Evolutionary conservation across 345 rosid species (phyloP).

Genomic region (Eucalyptus camaldulensis): DNA sequence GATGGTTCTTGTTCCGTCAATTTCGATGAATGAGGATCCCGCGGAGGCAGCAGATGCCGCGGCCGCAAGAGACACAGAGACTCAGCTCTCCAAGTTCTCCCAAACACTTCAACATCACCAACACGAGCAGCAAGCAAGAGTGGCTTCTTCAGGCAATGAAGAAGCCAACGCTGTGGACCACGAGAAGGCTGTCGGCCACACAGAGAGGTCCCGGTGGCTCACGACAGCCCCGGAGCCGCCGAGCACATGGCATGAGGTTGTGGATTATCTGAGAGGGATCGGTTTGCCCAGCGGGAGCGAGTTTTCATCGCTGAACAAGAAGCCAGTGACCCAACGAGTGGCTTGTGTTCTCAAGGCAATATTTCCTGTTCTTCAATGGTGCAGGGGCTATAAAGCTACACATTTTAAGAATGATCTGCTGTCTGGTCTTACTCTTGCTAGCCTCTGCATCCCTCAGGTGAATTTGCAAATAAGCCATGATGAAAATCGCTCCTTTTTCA

Average conservation of each 20-base stretch:
- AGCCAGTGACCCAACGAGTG: slow-evolving; percentile 9
- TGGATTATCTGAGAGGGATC: slow-evolving; percentile 15
- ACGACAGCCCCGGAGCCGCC: slow-evolving; percentile 68
- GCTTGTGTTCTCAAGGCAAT: slow-evolving; percentile 16
- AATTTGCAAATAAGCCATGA: neutral
- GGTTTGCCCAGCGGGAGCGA: slow-evolving; percentile 13
- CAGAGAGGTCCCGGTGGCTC: slow-evolving; percentile 49
- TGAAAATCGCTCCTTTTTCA: neutral
- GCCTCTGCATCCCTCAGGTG: slow-evolving; percentile 98
- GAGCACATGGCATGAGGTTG: slow-evolving; percentile 34
- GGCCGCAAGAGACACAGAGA: neutral
- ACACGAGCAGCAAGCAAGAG: neutral
- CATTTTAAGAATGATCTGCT: slow-evolving; percentile 68
- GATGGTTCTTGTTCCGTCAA: neutral
- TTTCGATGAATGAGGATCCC: neutral
- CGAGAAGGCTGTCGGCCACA: slow-evolving; percentile 6
- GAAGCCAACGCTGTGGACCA: slow-evolving; percentile 18
- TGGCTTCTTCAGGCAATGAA: slow-evolving; percentile 20
- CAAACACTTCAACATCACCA: slow-evolving; percentile 74
- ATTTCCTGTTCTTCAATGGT: slow-evolving; percentile 73
- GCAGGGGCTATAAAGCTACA: slow-evolving; percentile 29
- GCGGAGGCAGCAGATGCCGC: neutral
- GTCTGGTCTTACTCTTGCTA: slow-evolving; percentile 91
- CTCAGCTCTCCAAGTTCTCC: slow-evolving; percentile 46
- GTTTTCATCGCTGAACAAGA: slow-evolving; percentile 16